Evolutionary conservation across 2,329 filamentous ascomycete genomes (phyloP).

Genomic region (Daldinia eschscholtzii): DNA sequence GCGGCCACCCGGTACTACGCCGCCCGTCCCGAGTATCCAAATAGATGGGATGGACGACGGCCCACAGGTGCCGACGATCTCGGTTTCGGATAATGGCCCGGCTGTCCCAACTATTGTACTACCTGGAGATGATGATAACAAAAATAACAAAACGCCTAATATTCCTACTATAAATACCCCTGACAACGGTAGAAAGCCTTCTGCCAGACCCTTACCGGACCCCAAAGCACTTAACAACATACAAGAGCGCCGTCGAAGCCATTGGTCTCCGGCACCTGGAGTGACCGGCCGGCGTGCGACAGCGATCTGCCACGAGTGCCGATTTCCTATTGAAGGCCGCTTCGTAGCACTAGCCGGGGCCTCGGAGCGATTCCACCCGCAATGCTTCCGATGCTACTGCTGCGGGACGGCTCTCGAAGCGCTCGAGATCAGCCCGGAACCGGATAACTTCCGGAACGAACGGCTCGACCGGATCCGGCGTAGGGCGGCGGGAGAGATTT

Average conservation of each 20-base stretch:
- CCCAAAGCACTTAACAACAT: conserved; percentile 57
- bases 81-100: conserved; percentile 58
- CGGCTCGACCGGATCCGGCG: conserved; percentile 79
- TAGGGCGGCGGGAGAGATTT: conserved; percentile 68
- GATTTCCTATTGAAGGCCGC: conserved; percentile 86
- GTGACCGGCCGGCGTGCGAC: conserved; percentile 64
- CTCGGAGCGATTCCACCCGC: conserved; percentile 84
- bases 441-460: conserved; percentile 75
- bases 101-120: conserved; percentile 58
- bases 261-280: conserved; percentile 70
- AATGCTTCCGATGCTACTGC: conserved; percentile 90
- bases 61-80: conserved; percentile 65
- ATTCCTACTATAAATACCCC: conserved; percentile 62
- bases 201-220: conserved; percentile 62
- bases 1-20: conserved; percentile 54
- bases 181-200: conserved; percentile 50
- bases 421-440: conserved; percentile 96
- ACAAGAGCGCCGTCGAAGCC: conserved; percentile 61
- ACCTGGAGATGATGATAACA: conserved; percentile 50
- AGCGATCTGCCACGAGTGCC: conserved; percentile 86
- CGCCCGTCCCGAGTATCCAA: conserved; percentile 60
- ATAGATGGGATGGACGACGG: conserved; percentile 59
- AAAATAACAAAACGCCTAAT: conserved; percentile 39
- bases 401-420: conserved; percentile 92
- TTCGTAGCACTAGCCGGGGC: conserved; percentile 86